Percentiles rank a stretch among this genome's conserved stretches.
Evolutionary conservation across 2,329 filamentous ascomycete genomes (phyloP).

Genomic region (Colletotrichum lini): DNA sequence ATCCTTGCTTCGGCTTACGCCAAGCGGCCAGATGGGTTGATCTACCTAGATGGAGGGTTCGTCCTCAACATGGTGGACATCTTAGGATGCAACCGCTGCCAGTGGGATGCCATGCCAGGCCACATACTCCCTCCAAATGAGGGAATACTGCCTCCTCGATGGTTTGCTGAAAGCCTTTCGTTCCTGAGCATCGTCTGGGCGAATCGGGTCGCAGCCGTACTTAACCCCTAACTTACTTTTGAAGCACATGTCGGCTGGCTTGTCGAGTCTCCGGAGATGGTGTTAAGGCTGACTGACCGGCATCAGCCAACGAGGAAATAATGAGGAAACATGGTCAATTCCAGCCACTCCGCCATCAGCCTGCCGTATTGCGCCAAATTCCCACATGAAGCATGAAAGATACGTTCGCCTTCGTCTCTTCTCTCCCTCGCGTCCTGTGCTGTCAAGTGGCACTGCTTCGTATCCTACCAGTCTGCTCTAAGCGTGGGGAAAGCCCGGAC

Average conservation of each 20-base stretch:
- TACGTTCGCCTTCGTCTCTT: constrained; percentile 21
- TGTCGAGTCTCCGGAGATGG: background rate
- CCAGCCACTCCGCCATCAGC: constrained; percentile 18
- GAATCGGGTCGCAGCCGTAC: constrained; percentile 24
- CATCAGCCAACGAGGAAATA: constrained; percentile 22
- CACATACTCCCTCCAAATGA: background rate
- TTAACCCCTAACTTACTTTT: background rate
- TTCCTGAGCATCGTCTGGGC: background rate
- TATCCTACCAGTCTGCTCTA: background rate
- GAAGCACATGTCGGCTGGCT: background rate
- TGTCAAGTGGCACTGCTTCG: constrained; percentile 28
- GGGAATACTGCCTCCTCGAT: background rate
- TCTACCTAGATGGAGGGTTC: background rate
- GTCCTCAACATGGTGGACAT: background rate
- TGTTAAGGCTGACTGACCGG: background rate
- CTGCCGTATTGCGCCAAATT: constrained; percentile 5
- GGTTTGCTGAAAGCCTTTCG: background rate
- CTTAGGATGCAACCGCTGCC: background rate
- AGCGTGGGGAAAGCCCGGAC: constrained; percentile 41
- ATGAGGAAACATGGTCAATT: constrained; percentile 10
- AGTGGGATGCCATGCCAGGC: background rate
- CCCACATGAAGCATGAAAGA: constrained; percentile 6
- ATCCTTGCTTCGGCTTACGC: background rate
- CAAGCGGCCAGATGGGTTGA: background rate
- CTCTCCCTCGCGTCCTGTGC: constrained; percentile 2